phyloP scores from a whole-genome alignment of 2,329 filamentous ascomycete species.

The Colletotrichum cuscutae region DNA sequence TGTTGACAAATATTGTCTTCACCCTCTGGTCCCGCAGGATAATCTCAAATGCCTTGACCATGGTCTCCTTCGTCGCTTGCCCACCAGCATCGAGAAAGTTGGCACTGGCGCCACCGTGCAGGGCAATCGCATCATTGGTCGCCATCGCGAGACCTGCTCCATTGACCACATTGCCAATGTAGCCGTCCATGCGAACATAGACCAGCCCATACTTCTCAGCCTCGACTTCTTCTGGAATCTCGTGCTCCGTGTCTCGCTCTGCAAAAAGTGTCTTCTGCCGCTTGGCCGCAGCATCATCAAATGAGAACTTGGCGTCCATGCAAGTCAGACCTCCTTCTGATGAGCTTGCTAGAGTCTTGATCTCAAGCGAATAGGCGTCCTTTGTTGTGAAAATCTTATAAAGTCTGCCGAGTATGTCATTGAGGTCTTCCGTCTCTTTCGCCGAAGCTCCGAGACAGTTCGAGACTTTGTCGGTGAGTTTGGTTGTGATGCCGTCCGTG shows the following conservation, averaged over 20 bases:
- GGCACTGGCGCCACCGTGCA: constrained; percentile 74
- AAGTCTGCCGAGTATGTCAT: constrained; percentile 30
- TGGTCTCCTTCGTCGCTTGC: constrained; percentile 85
- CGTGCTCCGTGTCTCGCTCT: constrained; percentile 46
- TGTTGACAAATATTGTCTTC: constrained; percentile 71
- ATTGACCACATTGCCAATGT: constrained; percentile 87
- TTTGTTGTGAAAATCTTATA: constrained; percentile 54
- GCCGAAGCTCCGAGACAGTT: constrained; percentile 30
- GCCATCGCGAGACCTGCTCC: constrained; percentile 93
- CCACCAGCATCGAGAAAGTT: constrained; percentile 94
- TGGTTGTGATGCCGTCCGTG: constrained; percentile 41
- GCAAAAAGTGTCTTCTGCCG: constrained; percentile 53
- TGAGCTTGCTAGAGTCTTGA: constrained; percentile 48
- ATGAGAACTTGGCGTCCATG: constrained; percentile 52
- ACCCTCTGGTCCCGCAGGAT: constrained; percentile 78
- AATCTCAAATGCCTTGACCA: constrained; percentile 79
- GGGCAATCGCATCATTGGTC: constrained; percentile 81
- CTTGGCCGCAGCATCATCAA: constrained; percentile 59
- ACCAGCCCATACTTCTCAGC: constrained; percentile 76
- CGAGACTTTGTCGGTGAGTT: constrained; percentile 29
- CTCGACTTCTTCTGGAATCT: constrained; percentile 47
- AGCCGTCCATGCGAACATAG: constrained; percentile 72
- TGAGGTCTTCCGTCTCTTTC: constrained; percentile 12
- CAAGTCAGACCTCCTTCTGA: constrained; percentile 43
- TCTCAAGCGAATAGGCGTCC: constrained; percentile 58